Evolutionary conservation across 805 yeast species (phyloP), one percentile per base, ranked within the genome.

Genomic region (Zygotorulaspora danielsina): DNA sequence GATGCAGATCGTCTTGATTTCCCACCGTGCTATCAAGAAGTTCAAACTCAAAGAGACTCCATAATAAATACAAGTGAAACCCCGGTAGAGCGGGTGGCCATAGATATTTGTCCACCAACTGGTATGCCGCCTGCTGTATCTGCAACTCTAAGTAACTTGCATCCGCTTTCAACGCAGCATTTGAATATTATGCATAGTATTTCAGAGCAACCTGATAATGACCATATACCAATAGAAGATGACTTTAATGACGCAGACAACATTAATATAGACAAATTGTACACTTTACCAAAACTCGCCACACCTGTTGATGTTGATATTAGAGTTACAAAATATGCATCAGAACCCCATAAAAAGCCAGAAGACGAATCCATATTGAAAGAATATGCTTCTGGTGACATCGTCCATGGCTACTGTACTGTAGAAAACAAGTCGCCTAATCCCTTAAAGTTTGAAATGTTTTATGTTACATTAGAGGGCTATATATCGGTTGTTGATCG

Each of bases 361-460:
- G 75, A 72, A 45, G 73, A 76, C 5, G 65, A 75, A 41, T 63
- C 64, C 54, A 70, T 59, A 26, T 51, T 73, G 19, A 67, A 69
- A 41, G 84, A 79, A 54, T 82, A 74, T 53, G 75, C 75, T 13
- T 79, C 81, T 9, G 86, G 86, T n/a, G 88, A 81, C 53, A 67
- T 68, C 15, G 66, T 82, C 10, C 71, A 75, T 51, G 90, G 90
- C 0, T 76, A 71, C 49, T 70, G 76, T 39, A 54, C 69, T 6
- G 66, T 78, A 19, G 64, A 72, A 32, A 78, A 78, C 50, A 66
- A 61, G 10, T 67, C 78, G 3, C 54, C 65, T 9, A 55, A 59
- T 9, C 72, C 71, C 1, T 59, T 81, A 15, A 72, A 73, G 2
- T 82, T 80, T 52, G 82, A 80, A 48, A 76, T 77, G 78, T 74